Evolutionary conservation across 805 yeast species (phyloP).

Genomic region (Myxozyma geophila): DNA sequence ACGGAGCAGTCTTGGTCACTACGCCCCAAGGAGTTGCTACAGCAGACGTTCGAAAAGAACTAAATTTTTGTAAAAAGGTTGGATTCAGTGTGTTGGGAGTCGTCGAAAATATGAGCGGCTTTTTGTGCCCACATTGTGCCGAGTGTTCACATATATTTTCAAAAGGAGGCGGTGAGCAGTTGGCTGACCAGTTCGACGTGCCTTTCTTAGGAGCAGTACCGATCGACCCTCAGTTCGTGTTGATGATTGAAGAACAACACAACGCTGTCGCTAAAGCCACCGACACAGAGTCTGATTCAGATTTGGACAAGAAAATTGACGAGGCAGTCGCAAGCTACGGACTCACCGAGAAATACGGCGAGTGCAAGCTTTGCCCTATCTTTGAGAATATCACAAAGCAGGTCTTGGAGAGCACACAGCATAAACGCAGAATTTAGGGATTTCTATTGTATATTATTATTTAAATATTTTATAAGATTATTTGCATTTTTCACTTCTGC

Average conservation of each 20-base stretch:
- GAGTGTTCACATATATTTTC: slow-evolving; percentile 89
- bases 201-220: slow-evolving; percentile 87
- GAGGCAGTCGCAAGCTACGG: neutral
- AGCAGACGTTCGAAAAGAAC: slow-evolving; percentile 92
- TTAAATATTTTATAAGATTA: neutral
- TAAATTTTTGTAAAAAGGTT: slow-evolving; percentile 88
- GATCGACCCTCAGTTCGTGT: slow-evolving; percentile 89
- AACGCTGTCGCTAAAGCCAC: slow-evolving; percentile 39
- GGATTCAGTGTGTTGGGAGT: slow-evolving; percentile 79
- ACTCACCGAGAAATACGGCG: slow-evolving; percentile 31
- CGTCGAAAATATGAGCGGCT: slow-evolving; percentile 96
- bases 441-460: neutral
- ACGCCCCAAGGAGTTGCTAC: slow-evolving; percentile 95
- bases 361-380: slow-evolving; percentile 33
- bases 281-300: slow-evolving; percentile 36
- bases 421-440: neutral
- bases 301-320: slow-evolving; percentile 28
- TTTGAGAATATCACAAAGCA: slow-evolving; percentile 29
- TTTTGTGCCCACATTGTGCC: slow-evolving; percentile 89
- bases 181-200: slow-evolving; percentile 66
- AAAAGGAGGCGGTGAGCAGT: slow-evolving; percentile 82
- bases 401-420: slow-evolving; percentile 16
- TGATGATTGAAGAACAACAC: slow-evolving; percentile 74
- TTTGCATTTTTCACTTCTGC: too few relatives aligned
- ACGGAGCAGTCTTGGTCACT: slow-evolving; percentile 93